Base-by-base conservation (phyloP, 345 rosid genomes). In the Rhodamnia rubescens region DNA sequence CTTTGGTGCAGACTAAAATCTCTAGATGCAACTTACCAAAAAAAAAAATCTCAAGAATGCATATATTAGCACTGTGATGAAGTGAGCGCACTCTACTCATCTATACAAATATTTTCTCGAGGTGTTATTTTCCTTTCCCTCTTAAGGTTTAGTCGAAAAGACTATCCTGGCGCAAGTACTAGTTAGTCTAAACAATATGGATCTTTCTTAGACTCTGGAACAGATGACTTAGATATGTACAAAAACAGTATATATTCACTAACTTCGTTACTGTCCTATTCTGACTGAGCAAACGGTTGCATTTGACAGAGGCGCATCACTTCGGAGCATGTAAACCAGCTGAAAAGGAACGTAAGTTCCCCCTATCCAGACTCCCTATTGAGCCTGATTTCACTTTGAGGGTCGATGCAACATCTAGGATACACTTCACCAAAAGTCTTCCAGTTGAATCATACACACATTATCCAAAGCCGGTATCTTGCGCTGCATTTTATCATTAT, bases 291-390 rank as follows among this genome's bases (percentile, higher is more conserved):
- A 52, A 20, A 52, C 29, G 55, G 18, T 74, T 53, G 57, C 24
- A 11, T 26, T 29, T 13, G 40, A 53, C 91, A 92, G 95, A 89
- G 89, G 59, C 90, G 92, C 51, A 82, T 89, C 18, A 7, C 85
- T 29, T 83, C 91, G 40, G 92, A 93, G 85, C 92, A 91, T 40
- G 84, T 88, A 87, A 91, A 54, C 86, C 42, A 57, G 83, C 83
- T 92, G 47, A 92, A 92, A 64, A 90, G 88, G 88, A 90, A 86
- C 86, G 95, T 92, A 86, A 90, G 89, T 32, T 20, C 75, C 75
- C 74, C 21, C 53, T 11, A 20, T 47, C 12, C 57, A n/a, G 36
- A 50, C 36, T 81, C 20, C 40, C 18, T 82, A 20, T 53, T 24
- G 7, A 82, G 57, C 10, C 9, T 5, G 59, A 22, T 57, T 8